Percentiles rank a stretch among this genome's conserved stretches.
phyloP scores from a whole-genome alignment of 2,329 filamentous ascomycete genomes.

The Phaeomoniella chlamydospora region DNA sequence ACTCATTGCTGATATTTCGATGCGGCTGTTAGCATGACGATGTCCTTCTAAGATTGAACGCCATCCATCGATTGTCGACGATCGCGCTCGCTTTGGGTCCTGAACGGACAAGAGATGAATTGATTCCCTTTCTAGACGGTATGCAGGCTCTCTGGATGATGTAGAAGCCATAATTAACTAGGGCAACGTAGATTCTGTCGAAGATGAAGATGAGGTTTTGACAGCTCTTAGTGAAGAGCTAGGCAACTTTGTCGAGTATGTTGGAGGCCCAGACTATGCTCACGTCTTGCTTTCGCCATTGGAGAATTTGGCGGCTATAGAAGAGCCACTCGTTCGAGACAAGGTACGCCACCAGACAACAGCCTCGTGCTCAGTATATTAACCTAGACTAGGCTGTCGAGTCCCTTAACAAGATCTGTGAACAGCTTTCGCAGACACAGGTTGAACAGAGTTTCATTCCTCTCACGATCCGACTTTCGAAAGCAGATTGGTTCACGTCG shows the following conservation, averaged over 20 bases:
- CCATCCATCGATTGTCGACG: slow-evolving; percentile 93
- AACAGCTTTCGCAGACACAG: slow-evolving; percentile 76
- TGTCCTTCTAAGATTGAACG: slow-evolving; percentile 92
- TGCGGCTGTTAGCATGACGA: slow-evolving; percentile 73
- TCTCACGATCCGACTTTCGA: slow-evolving; percentile 85
- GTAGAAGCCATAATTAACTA: neutral
- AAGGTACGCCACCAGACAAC: slow-evolving; percentile 54
- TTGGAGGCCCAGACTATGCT: slow-evolving; percentile 82
- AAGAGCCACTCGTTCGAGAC: slow-evolving; percentile 92
- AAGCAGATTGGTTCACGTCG: slow-evolving; percentile 99
- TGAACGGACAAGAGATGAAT: slow-evolving; percentile 92
- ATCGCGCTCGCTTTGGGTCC: slow-evolving; percentile 92
- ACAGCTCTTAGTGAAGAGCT: slow-evolving; percentile 95
- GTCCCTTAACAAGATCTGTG: slow-evolving; percentile 98
- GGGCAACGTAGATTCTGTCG: slow-evolving; percentile 67
- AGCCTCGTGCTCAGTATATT: too few relatives aligned
- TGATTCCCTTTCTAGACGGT: slow-evolving; percentile 99
- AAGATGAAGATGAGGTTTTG: slow-evolving; percentile 96
- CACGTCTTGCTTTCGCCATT: slow-evolving; percentile 93
- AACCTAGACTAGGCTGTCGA: slow-evolving; percentile 62
- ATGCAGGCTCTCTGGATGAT: slow-evolving; percentile 25
- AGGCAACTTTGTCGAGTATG: slow-evolving; percentile 92
- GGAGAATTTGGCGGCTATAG: slow-evolving; percentile 95
- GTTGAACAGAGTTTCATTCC: slow-evolving; percentile 97
- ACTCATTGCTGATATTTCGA: slow-evolving; percentile 9